These are phyloP conservation scores for Phytophthora hibernalis DNA, from an alignment of 352 stramenopile genomes.

Conservation along the genomic window DNA sequence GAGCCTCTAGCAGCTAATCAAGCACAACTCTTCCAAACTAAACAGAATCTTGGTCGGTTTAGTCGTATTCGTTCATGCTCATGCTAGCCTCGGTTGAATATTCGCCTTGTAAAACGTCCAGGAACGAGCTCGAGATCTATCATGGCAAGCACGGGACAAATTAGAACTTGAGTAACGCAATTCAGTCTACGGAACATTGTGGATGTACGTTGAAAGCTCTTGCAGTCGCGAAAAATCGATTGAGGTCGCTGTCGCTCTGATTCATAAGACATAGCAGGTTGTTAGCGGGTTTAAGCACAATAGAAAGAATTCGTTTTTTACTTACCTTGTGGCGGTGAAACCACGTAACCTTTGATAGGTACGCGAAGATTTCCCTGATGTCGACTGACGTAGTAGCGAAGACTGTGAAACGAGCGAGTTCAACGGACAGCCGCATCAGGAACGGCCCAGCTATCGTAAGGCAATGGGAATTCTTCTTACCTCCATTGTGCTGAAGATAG, in stretches of 20 bases:
- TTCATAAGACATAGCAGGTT: constrained; percentile 2
- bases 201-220: constrained; percentile 43
- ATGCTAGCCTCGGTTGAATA: constrained; percentile 59
- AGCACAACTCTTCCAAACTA: neutral
- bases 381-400: constrained; percentile 30
- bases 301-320: neutral
- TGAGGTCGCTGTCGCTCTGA: constrained; percentile 45
- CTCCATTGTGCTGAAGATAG: constrained; percentile 51
- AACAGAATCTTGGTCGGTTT: constrained; percentile 4
- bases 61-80: constrained; percentile 52
- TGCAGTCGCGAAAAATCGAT: constrained; percentile 44
- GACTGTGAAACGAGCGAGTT: constrained; percentile 8
- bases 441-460: neutral
- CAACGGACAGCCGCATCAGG: neutral
- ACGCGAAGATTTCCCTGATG: constrained; percentile 41
- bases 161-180: neutral
- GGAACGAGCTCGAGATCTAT: constrained; percentile 51
- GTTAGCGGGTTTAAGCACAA: neutral
- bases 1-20: neutral
- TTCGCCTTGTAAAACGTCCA: constrained; percentile 48
- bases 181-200: neutral
- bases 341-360: constrained; percentile 41
- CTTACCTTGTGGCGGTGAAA: constrained; percentile 49
- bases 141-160: neutral
- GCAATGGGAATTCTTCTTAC: constrained; percentile 13